Percentiles rank a stretch among this genome's conserved stretches.
phyloP scores from a whole-genome alignment of 371 early-diverging fungal genomes.

The Saksenaea vasiformis region DNA sequence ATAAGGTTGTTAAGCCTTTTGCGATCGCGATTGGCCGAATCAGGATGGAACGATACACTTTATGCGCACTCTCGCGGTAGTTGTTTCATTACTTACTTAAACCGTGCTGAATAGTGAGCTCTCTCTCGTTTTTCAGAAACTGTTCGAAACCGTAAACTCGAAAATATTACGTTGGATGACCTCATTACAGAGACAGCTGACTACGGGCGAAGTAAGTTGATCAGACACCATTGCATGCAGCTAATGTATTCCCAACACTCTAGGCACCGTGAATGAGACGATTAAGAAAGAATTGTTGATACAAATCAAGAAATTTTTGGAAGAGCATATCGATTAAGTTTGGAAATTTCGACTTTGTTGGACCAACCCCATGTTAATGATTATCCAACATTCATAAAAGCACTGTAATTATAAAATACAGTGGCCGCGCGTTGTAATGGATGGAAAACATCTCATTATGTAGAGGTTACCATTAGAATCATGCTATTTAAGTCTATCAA shows the following conservation, averaged over 20 bases:
- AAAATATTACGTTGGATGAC: constrained; percentile 19
- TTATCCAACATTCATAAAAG: no score
- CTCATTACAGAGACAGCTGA: constrained; percentile 17
- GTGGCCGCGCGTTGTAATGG: constrained; percentile 11
- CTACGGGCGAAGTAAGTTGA: constrained; percentile 15
- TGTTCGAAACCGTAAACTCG: constrained; percentile 8
- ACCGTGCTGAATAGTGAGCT: neutral
- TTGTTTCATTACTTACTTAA: neutral
- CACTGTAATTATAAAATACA: no score
- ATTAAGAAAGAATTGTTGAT: constrained; percentile 22
- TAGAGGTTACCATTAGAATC: no score
- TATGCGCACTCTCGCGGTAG: constrained; percentile 23
- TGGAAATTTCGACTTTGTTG: no score
- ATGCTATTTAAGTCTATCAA: no score
- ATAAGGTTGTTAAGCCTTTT: constrained; percentile 16
- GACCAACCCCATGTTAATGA: no score
- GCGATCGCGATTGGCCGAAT: constrained; percentile 16
- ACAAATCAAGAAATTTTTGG: constrained; percentile 21
- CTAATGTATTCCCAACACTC: neutral
- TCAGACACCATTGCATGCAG: neutral
- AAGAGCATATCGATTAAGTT: constrained; percentile 1
- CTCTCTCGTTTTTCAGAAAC: constrained; percentile 14
- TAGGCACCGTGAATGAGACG: constrained; percentile 19
- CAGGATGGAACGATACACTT: constrained; percentile 20
- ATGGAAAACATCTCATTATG: constrained; percentile 25